Evolutionary conservation across 2,329 filamentous ascomycete genomes (phyloP), one percentile per base, ranked within the genome.

Genomic region (Hypoxylon sp.): DNA sequence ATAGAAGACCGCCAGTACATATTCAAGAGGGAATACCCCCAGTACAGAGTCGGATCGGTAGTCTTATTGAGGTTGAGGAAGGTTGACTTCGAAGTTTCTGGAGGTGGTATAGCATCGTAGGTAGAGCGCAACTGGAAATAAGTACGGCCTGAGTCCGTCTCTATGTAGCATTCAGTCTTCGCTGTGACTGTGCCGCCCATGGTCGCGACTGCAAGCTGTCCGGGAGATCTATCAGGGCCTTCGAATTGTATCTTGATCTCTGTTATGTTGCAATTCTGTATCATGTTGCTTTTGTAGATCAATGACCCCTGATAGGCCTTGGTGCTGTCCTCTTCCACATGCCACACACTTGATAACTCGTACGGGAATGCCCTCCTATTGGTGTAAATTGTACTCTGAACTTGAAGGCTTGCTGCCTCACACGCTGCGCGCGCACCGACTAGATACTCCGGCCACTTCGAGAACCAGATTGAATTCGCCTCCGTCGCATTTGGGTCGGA

Each of bases 371-470:
- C 57, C 34, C 39, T 44, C 22, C 56, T 64, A 19, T 61, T 26
- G 20, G 62, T 61, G 39, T 64, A 61, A 15, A 64, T 32, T 13
- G 44, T 60, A 37, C 53, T 60, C 44, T 50, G 56, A 6, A 64
- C 37, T 19, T 46, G 57, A 43, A 64, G 56, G 13, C 26, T 60
- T 1, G 54, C 44, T 3, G 62, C 17, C 6, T 60, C 47, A 20
- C 57, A 64, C 13, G 53, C 48, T 3, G 62, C 56, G 6, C 43
- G 48, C 20, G 62, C 53, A n/a, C 58, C 58, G 7, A 57, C 54
- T 11, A 68, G 19, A 34, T 62, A 65, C 4, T 54, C 53, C n/a
- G 62, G 62, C 65, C 62, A 62, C 24, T 58, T 61, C 7, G 50
- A 59, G 41, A 59, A 65, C 62, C 59, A 68, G 4, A 52, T 44